Percentiles rank a stretch among this genome's conserved stretches.
Conservation (phyloP, 2,329 filamentous ascomycete species). For the Dactylellina drechsleri region DNA sequence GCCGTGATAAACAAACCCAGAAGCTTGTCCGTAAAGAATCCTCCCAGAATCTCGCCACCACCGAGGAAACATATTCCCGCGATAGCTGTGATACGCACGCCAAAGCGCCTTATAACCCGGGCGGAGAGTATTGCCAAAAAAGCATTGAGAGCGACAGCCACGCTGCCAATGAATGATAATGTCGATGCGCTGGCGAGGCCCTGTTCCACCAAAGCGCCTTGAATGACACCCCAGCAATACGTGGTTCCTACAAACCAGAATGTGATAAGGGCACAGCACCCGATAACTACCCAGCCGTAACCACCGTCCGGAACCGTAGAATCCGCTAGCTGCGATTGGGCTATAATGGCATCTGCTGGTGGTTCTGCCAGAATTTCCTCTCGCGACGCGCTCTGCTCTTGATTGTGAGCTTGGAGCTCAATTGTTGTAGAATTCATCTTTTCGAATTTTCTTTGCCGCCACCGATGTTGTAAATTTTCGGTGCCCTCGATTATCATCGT, state of each 20-base stretch:
- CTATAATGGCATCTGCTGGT: neutral
- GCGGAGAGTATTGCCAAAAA: neutral
- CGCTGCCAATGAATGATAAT: constrained; percentile 5
- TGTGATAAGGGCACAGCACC: neutral
- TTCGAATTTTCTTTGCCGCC: neutral
- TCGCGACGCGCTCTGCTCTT: neutral
- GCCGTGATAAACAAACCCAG: neutral
- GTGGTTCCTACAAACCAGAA: neutral
- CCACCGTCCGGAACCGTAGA: neutral
- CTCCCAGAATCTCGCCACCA: neutral
- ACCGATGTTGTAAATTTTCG: no score
- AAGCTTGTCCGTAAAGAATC: neutral
- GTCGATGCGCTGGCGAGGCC: neutral
- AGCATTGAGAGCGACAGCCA: neutral
- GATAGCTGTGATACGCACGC: neutral
- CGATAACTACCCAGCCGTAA: neutral
- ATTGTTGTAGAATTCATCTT: neutral
- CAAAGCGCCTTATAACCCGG: neutral
- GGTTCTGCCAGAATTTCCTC: neutral
- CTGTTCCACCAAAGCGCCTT: neutral
- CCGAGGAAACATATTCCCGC: neutral
- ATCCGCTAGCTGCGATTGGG: neutral
- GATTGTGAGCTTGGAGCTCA: neutral
- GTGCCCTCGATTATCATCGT: no score
- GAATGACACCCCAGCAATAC: neutral